Percentiles rank a stretch among this genome's conserved stretches.
phyloP scores from a whole-genome alignment of 1,284 basidiomycete genomes.

The Erythrobasidium hasegawianum region DNA sequence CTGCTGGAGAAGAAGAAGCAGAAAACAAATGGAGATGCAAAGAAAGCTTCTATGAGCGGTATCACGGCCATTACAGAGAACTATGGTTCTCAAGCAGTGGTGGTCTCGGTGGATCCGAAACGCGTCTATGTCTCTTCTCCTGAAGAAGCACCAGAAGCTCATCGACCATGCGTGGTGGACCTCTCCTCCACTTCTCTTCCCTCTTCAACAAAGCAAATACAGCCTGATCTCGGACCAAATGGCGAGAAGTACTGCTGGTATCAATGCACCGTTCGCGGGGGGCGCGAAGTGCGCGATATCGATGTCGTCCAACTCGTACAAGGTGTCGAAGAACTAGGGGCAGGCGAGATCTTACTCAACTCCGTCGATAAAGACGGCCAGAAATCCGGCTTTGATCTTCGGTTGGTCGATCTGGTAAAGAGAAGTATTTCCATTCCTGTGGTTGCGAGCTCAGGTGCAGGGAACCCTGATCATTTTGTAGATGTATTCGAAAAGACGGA shows the following conservation, averaged over 20 bases:
- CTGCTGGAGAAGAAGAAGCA: conserved; percentile 60
- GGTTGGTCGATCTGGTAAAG: conserved; percentile 72
- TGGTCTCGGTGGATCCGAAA: conserved; percentile 93
- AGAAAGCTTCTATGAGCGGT: conserved; percentile 56
- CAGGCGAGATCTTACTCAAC: conserved; percentile 93
- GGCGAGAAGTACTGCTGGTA: conserved; percentile 91
- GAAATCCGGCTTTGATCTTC: conserved; percentile 86
- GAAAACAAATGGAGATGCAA: conserved; percentile 42
- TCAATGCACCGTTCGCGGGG: conserved; percentile 93
- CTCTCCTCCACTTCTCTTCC: conserved; percentile 56
- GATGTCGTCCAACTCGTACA: conserved; percentile 87
- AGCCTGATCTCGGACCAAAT: conserved; percentile 50
- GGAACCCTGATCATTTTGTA: conserved; percentile 73
- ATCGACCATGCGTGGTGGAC: conserved; percentile 67
- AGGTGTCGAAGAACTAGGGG: conserved; percentile 83
- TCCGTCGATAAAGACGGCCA: conserved; percentile 96
- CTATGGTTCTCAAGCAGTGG: conserved; percentile 96
- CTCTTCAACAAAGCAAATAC: conserved; percentile 40
- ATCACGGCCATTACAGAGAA: conserved; percentile 88
- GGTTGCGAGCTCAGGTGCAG: conserved; percentile 91
- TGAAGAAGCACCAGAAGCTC: conserved; percentile 53
- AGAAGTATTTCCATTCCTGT: conserved; percentile 79
- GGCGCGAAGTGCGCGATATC: conserved; percentile 79
- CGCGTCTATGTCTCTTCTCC: conserved; percentile 73
- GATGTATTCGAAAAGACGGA: conserved; percentile 74